Base-by-base conservation (phyloP, 768 basidiomycete species). In the Leccinum pellstonianum region DNA sequence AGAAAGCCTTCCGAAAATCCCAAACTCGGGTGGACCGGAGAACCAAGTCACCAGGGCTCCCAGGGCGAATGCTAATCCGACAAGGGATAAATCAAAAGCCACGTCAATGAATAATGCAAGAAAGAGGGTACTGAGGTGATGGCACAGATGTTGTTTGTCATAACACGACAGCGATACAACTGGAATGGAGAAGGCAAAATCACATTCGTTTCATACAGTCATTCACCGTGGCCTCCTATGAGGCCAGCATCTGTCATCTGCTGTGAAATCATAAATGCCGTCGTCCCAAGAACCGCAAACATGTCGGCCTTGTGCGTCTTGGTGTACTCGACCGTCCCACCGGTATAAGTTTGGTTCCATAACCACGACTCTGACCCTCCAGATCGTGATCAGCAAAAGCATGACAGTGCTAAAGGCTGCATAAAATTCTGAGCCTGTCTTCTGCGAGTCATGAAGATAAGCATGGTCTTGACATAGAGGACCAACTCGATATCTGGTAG, bases 311-410 rank as follows among this genome's bases (percentile, higher is more conserved):
- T 72, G 48, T n/a, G 66, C 59, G 43, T 46, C n/a, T 46, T n/a
- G 15, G 72, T 61, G 51, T 76, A 77, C 9, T 61, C 68, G 14
- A 61, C 61, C 25, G 67, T 68, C 1, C 77, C 73, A 3, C 73
- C 75, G 7, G 75, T 76, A 41, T 69, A 72, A 29, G 15, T 58
- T 72, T 60, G 3, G 62, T 74, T 62, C 8, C 64, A 59, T 5
- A 77, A 61, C 75, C 76, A 77, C 62, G 71, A 68, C 48, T 59
- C 53, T 74, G 61, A 5, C 31, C 31, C 1, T 33, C 47, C 19
- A 52, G 2, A 52, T 52, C 15, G 19, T 52, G 17, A 52, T 21
- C 31, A 12, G 15, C 14, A 52, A 33, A 12, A 33, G n/a, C 31
- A 52, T 19, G 10, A 33, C n/a, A n/a, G 8, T 52, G 51, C 31